These are phyloP conservation scores for Pseudofabraea citricarpa DNA, from an alignment of 2,329 filamentous ascomycete genomes.

Conservation along the genomic window DNA sequence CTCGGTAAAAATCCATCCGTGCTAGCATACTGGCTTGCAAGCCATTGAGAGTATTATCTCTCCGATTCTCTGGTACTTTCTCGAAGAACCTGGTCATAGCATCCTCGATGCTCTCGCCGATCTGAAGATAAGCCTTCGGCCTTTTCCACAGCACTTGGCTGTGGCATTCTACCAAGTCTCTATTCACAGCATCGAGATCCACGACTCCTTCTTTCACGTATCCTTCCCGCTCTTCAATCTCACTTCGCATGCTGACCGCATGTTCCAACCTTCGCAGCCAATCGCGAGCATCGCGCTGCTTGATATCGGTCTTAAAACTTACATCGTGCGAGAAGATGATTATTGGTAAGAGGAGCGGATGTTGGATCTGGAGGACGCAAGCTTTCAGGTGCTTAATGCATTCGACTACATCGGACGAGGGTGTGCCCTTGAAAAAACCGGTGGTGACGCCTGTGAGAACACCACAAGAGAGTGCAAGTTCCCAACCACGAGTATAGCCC, in stretches of 20 bases:
- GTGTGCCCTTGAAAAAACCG: conserved; percentile 58
- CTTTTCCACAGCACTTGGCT: conserved; percentile 60
- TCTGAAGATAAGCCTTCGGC: conserved; percentile 55
- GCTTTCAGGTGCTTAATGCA: conserved; percentile 46
- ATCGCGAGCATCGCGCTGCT: conserved; percentile 57
- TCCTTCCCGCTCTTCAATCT: conserved; percentile 33
- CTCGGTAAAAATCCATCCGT: conserved; percentile 54
- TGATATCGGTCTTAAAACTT: conserved; percentile 50
- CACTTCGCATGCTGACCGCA: conserved; percentile 54
- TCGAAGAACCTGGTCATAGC: conserved; percentile 24
- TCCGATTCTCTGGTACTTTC: conserved; percentile 13
- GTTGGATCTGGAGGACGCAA: conserved; percentile 48
- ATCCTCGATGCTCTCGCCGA: conserved; percentile 43
- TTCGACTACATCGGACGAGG: conserved; percentile 48
- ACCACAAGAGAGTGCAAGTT: conserved; percentile 57
- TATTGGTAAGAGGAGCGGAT: conserved; percentile 56
- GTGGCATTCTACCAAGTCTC: conserved; percentile 61
- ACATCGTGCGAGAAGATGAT: conserved; percentile 58
- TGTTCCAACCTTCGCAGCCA: conserved; percentile 59
- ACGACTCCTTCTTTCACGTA: conserved; percentile 47
- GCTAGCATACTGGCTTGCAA: conserved; percentile 48
- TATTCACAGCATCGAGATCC: conserved; percentile 56
- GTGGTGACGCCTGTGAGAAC: conserved; percentile 52
- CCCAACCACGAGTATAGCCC: conserved; percentile 59
- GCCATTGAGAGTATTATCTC: conserved; percentile 31